These are phyloP conservation scores for Asterophora lycoperdoides DNA, from an alignment of 768 basidiomycete species.

Conservation along the genomic window DNA sequence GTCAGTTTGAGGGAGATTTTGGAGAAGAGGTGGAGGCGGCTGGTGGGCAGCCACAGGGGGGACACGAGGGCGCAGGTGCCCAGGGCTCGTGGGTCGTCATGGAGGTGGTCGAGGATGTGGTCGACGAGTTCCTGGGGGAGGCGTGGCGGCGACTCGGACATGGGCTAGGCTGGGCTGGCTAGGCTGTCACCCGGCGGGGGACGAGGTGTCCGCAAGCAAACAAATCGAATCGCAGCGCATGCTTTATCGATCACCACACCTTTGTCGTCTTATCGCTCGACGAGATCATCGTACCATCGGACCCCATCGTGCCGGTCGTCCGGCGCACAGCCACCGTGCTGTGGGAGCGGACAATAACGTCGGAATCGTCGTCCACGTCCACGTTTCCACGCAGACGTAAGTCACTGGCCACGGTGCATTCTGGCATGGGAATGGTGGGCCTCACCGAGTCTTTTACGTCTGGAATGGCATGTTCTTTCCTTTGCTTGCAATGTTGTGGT, in stretches of 20 bases:
- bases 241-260: conserved; percentile 17
- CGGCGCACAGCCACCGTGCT: conserved; percentile 12
- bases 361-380: too few relatives aligned
- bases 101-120: conserved; percentile 41
- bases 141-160: conserved; percentile 14
- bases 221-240: too few relatives aligned
- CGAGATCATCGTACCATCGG: conserved; percentile 7
- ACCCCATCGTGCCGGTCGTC: conserved; percentile 13
- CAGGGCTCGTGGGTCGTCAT: conserved; percentile 30
- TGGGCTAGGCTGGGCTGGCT: conserved; percentile 4
- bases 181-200: neutral
- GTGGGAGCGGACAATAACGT: too few relatives aligned
- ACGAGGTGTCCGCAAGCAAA: too few relatives aligned
- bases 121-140: conserved; percentile 47
- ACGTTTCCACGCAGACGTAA: too few relatives aligned
- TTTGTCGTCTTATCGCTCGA: conserved; percentile 15
- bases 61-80: conserved; percentile 33
- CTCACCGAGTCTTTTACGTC: neutral
- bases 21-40: conserved; percentile 37
- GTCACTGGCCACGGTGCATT: too few relatives aligned
- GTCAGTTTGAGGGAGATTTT: conserved; percentile 32
- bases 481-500: too few relatives aligned
- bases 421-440: neutral
- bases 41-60: conserved; percentile 36
- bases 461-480: too few relatives aligned